A percentile compares a stretch with the other conserved stretches of the same genome.
phyloP scores from a whole-genome alignment of 139 green algal species.

The Pseudopediastrum boryanum region DNA sequence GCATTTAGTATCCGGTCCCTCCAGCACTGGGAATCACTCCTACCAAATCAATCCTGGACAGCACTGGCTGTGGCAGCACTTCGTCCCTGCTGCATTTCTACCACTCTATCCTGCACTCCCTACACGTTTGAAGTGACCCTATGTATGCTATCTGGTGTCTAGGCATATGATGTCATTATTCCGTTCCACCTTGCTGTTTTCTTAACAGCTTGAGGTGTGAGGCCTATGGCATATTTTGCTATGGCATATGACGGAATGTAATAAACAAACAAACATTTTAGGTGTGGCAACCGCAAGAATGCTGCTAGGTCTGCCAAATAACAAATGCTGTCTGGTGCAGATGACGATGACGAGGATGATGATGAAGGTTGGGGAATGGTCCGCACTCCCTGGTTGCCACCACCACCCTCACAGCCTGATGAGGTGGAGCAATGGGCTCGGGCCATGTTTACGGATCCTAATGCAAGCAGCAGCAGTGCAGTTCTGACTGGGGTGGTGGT shows the following conservation, averaged over 20 bases:
- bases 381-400: constrained; percentile 46
- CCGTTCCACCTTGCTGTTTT: too few species aligned
- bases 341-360: constrained; percentile 42
- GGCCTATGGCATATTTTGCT: too few species aligned
- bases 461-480: constrained; percentile 1
- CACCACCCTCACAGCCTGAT: constrained; percentile 55
- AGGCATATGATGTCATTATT: too few species aligned
- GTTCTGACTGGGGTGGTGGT: not conserved
- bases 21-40: too few species aligned
- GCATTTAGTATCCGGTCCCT: too few species aligned
- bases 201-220: too few species aligned
- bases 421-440: constrained; percentile 70
- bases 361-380: constrained; percentile 65
- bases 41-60: too few species aligned
- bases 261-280: not conserved
- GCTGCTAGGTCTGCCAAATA: not conserved
- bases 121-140: too few species aligned
- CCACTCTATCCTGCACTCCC: too few species aligned
- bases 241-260: not conserved
- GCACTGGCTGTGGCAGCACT: too few species aligned
- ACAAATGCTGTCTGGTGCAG: not conserved
- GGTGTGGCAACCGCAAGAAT: not conserved
- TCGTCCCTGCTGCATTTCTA: too few species aligned
- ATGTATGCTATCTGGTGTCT: too few species aligned
- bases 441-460: constrained; percentile 47